phyloP scores from a whole-genome alignment of 2,329 filamentous ascomycete species.

The Colletotrichum brevisporum region DNA sequence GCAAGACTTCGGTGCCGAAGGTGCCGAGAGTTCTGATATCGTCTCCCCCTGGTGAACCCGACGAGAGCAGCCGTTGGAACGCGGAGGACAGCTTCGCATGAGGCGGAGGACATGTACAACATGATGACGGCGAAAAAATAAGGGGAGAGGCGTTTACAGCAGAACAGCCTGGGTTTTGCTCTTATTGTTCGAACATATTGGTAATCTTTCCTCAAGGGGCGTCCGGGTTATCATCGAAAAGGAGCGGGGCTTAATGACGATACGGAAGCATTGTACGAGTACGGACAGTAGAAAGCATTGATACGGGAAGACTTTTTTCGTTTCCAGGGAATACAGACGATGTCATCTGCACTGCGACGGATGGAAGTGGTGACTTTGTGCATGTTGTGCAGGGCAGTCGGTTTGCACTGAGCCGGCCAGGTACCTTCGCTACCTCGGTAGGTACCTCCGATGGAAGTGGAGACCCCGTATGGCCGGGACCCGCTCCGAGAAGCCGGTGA shows the following conservation, averaged over 20 bases:
- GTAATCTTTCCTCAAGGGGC: conserved; percentile 18
- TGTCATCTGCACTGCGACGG: conserved; percentile 18
- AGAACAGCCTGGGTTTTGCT: conserved; percentile 14
- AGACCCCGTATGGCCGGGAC: conserved; percentile 4
- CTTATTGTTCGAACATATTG: conserved; percentile 18
- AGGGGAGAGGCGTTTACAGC: conserved; percentile 18
- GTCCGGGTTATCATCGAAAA: conserved; percentile 27
- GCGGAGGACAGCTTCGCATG: conserved; percentile 61
- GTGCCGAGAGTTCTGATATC: not conserved
- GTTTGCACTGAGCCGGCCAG: not conserved
- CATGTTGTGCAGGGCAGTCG: not conserved
- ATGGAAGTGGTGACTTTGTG: not conserved
- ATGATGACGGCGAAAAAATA: conserved; percentile 18
- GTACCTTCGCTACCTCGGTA: too few species aligned
- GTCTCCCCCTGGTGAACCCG: conserved; percentile 10
- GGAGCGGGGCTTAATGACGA: conserved; percentile 39
- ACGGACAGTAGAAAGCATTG: conserved; percentile 36
- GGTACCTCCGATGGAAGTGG: not conserved
- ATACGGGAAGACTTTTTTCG: conserved; percentile 13
- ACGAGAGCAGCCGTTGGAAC: conserved; percentile 53
- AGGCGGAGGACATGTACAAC: conserved; percentile 39
- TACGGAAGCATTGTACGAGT: conserved; percentile 39
- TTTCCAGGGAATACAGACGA: conserved; percentile 25
- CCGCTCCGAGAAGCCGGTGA: conserved; percentile 10
- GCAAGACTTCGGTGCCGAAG: not conserved